phyloP scores from a whole-genome alignment of 371 early-diverging fungal species.

The Mucor ambiguus region DNA sequence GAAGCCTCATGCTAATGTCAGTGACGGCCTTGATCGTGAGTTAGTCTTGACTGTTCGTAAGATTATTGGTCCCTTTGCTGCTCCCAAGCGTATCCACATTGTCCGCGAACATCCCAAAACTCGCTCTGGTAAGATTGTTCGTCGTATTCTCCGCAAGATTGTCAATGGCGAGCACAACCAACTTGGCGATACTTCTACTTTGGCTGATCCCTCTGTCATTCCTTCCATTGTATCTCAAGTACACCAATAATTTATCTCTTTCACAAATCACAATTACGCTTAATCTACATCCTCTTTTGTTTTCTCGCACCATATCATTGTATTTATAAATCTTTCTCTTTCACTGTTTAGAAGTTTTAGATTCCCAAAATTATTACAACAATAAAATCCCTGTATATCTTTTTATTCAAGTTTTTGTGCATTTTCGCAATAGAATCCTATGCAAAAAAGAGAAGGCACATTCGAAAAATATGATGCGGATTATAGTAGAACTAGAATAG shows the following conservation, averaged over 20 bases:
- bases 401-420: background rate
- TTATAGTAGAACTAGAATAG: too few species aligned
- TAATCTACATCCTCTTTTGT: slow-evolving; percentile 2
- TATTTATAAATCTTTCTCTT: slow-evolving; percentile 3
- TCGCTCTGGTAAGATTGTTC: slow-evolving; percentile 93
- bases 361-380: slow-evolving; percentile 3
- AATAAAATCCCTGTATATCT: background rate
- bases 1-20: slow-evolving; percentile 51
- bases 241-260: background rate
- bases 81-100: slow-evolving; percentile 86
- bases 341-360: background rate
- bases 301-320: slow-evolving; percentile 1
- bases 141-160: slow-evolving; percentile 86
- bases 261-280: background rate
- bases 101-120: slow-evolving; percentile 95
- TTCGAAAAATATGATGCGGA: too few species aligned
- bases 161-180: slow-evolving; percentile 82
- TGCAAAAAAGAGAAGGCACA: too few species aligned
- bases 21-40: slow-evolving; percentile 55
- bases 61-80: slow-evolving; percentile 93
- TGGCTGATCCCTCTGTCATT: slow-evolving; percentile 68
- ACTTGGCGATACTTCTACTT: slow-evolving; percentile 87
- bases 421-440: too few species aligned
- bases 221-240: slow-evolving; percentile 15
- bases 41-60: slow-evolving; percentile 78